Evolutionary conservation across 1,284 basidiomycete genomes (phyloP).

Genomic region (Wallemia mellicola): DNA sequence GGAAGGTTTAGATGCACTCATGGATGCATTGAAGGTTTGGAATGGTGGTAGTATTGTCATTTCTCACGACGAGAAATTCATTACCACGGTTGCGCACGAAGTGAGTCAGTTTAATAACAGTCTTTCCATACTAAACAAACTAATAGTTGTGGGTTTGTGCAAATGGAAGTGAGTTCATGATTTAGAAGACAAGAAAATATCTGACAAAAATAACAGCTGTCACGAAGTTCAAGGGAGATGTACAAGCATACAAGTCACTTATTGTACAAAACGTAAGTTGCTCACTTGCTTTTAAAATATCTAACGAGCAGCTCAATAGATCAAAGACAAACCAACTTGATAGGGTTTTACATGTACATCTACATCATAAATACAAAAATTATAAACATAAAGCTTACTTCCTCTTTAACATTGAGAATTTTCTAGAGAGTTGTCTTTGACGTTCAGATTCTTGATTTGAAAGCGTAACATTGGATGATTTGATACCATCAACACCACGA

Average conservation of each 20-base stretch:
- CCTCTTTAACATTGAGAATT: neutral
- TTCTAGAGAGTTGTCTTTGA: neutral
- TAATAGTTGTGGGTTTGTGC: conserved; percentile 78
- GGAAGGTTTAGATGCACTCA: conserved; percentile 85
- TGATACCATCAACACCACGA: neutral
- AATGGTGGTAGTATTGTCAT: conserved; percentile 90
- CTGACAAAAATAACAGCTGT: conserved; percentile 18
- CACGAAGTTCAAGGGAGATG: conserved; percentile 61
- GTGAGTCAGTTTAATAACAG: conserved; percentile 18
- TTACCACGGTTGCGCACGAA: conserved; percentile 50
- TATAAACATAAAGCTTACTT: neutral
- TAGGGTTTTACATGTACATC: too few relatives aligned
- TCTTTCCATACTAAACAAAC: too few relatives aligned
- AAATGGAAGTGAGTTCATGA: conserved; percentile 23
- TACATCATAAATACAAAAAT: too few relatives aligned
- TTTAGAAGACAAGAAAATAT: neutral
- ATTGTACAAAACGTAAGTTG: conserved; percentile 4
- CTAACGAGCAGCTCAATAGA: neutral
- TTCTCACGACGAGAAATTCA: conserved; percentile 78
- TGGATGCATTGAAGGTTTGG: conserved; percentile 58
- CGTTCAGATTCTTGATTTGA: neutral
- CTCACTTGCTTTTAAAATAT: too few relatives aligned
- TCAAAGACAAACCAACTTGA: neutral
- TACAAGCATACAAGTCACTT: conserved; percentile 61
- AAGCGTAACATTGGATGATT: neutral